A percentile compares a stretch with the other conserved stretches of the same genome.
phyloP scores from a whole-genome alignment of 805 yeast species.

The Candida chilensis region DNA sequence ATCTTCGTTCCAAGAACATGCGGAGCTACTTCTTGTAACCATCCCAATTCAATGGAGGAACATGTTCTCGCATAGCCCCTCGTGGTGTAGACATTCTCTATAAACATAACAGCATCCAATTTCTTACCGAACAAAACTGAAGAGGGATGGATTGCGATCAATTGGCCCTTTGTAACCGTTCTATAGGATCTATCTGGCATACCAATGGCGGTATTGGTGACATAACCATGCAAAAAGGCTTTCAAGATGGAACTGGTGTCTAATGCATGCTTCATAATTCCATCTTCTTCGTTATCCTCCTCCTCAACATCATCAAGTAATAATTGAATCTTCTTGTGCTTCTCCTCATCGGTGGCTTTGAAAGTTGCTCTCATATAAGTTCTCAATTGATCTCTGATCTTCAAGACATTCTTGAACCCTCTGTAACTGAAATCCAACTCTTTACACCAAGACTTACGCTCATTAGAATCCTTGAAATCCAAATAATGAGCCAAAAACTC shows the following conservation, averaged over 20 bases:
- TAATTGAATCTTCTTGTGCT: conserved; percentile 13
- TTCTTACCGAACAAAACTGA: conserved; percentile 77
- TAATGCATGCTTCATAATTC: conserved; percentile 16
- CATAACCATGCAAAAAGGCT: conserved; percentile 75
- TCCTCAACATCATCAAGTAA: conserved; percentile 13
- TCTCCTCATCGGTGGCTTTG: conserved; percentile 23
- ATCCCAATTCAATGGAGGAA: conserved; percentile 68
- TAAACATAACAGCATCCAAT: conserved; percentile 85
- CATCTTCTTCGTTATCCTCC: conserved; percentile 8
- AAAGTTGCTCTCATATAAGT: conserved; percentile 53
- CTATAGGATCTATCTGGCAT: conserved; percentile 91
- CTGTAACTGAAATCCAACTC: conserved; percentile 67
- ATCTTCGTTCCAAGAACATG: conserved; percentile 40
- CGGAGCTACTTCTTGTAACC: conserved; percentile 82
- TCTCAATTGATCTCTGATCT: conserved; percentile 66
- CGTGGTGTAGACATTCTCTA: conserved; percentile 88
- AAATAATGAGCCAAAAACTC: conserved; percentile 59
- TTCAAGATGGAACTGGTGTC: conserved; percentile 57
- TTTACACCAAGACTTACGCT: conserved; percentile 75
- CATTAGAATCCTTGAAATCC: conserved; percentile 35
- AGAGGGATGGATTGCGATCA: conserved; percentile 85
- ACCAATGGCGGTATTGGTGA: conserved; percentile 88
- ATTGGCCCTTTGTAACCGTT: conserved; percentile 77
- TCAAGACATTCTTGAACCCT: conserved; percentile 70
- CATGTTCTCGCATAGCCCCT: conserved; percentile 90